Base-by-base conservation (phyloP, 768 basidiomycete species). In the Auricularia sp. region DNA sequence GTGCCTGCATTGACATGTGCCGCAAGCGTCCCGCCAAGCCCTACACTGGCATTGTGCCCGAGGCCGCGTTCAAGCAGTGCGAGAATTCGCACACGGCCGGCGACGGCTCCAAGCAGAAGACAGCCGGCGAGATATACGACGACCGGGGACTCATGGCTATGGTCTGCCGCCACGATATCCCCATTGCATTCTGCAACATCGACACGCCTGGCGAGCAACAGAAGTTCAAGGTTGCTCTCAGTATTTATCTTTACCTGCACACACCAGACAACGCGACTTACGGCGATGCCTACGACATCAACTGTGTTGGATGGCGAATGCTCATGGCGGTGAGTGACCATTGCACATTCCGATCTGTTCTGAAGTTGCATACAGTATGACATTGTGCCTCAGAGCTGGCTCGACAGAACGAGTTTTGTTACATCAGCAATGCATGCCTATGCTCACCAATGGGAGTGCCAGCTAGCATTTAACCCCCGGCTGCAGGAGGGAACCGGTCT, bases 121-220 rank as follows among this genome's bases (percentile, higher is more conserved):
- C 56, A 10, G 8, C 56, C 7, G 16, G 56, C 34, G 14, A 4
- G 6, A 5, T 3, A 7, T 77, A 75, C 62, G 73, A 79, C 51
- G 72, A 76, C 44, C 71, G 68, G 2, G 76, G 79, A 0, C 62
- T 77, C 37, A 79, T 80, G 74, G 74, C 73, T 0, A 67, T 80
- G 0, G 74, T 77, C 0, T 80, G 78, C 65, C 65, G 72, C 0
- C 78, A 80, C 44, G 73, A 78, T 54, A 73, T 77, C 8, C 73
- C 74, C 16, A 29, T 74, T 1, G 24, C 70, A 8, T 29, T 71
- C 34, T 34, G 63, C 24, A 47, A 65, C 47, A 62, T 65, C 21
- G 47, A 18, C 13, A 62, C 61, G 6, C 64, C 64, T 10, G 45
- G 61, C n/a, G 59, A 65, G 39, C 16, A 34, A 18, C 58, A 65